phyloP scores from a whole-genome alignment of 2,329 filamentous ascomycete species.

The Xylariales sp. region DNA sequence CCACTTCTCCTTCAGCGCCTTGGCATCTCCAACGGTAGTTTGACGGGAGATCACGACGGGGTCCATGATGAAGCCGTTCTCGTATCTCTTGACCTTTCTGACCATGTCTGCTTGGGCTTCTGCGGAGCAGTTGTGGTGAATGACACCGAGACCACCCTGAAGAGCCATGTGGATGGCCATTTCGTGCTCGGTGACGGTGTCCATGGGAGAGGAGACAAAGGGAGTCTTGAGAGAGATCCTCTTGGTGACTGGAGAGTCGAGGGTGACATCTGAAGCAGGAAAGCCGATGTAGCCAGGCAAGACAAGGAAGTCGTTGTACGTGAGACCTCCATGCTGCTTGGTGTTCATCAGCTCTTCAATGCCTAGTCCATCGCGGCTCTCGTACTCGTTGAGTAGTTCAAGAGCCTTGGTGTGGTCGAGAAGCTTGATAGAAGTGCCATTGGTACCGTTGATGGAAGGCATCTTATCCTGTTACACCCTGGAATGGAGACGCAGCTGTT shows the following conservation, averaged over 20 bases:
- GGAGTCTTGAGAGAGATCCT: conserved; percentile 94
- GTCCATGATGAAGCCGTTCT: conserved; percentile 98
- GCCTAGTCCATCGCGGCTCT: conserved; percentile 78
- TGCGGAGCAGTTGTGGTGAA: conserved; percentile 99
- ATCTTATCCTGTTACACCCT: conserved; percentile 43
- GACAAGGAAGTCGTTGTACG: conserved; percentile 98
- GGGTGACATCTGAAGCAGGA: conserved; percentile 78
- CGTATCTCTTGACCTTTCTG: conserved; percentile 96
- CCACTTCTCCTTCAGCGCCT: conserved; percentile 93
- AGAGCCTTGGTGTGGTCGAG: conserved; percentile 72
- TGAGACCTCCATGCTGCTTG: conserved; percentile 85
- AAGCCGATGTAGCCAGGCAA: conserved; percentile 98
- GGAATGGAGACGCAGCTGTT: too few relatives aligned
- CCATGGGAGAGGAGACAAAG: conserved; percentile 97
- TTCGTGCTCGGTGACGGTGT: conserved; percentile 98
- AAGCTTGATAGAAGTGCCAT: conserved; percentile 47
- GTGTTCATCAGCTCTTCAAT: conserved; percentile 86
- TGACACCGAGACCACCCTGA: conserved; percentile 84
- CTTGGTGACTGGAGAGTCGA: conserved; percentile 93
- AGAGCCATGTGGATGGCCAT: conserved; percentile 98
- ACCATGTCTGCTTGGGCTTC: conserved; percentile 99
- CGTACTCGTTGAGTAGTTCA: conserved; percentile 77
- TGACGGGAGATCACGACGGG: conserved; percentile 84
- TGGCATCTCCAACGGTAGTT: conserved; percentile 87
- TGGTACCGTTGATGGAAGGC: conserved; percentile 66